Evolutionary conservation across 805 yeast genomes (phyloP), one percentile per base, ranked within the genome.

Genomic region (Barnettozyma sp.): DNA sequence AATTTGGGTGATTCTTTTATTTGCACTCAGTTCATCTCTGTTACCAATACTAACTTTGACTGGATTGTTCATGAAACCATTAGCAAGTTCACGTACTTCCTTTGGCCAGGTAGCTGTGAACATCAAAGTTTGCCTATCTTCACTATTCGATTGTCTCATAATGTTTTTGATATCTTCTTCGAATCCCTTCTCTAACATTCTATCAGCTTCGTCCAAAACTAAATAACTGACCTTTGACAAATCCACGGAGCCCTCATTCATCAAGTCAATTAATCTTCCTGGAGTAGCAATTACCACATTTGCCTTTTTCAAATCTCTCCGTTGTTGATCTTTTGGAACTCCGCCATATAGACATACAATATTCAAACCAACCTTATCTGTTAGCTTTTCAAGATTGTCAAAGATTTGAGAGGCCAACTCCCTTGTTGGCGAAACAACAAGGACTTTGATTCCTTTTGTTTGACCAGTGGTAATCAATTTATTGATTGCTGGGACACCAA

Each of bases 81-180:
- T 56, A 7, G 98, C 98, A 44, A 92, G 70, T 45, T 86, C 94
- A 55, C 97, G 79, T 23, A 92, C 97, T 63, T 90, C 95, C 51
- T 83, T 84, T n/a, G 99, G 99, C 98, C 98, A 92, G 1, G 99
- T 92, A n/a, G 99, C 99, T 8, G 98, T 90, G 63, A 92, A 92
- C 97, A 92, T 92, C 45, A 92, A 70, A 0, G 98, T 92, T 62
- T 90, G 97, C 65, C 97, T 70, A 18, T 60, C 56, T 4, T 53
- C 35, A 22, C 62, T 54, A 17, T 72, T 66, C 12, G 85, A 70
- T 39, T 68, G 65, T 30, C 80, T 73, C 55, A 92, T 76, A 46
- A 92, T 86, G 44, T 71, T 68, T 58, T 83, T 86, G 55, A 92
- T 90, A 61, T 90, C 98, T 58, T 90, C 94, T 63, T 94, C 97